These are phyloP conservation scores for Podospora bellae-mahoneyi DNA, from an alignment of 495 filamentous ascomycete genomes.

Conservation along the genomic window DNA sequence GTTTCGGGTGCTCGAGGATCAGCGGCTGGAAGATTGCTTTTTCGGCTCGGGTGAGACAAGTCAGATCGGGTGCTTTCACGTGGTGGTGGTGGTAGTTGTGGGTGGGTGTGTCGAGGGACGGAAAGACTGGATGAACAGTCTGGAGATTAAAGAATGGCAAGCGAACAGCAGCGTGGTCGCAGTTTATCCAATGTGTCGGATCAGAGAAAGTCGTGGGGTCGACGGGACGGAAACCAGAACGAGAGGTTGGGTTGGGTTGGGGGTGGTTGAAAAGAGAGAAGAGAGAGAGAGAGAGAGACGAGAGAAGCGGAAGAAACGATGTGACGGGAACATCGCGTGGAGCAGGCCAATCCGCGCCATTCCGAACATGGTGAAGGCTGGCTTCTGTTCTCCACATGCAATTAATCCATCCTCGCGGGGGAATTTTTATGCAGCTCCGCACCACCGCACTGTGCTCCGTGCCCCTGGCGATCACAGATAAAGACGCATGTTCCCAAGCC, in stretches of 20 bases:
- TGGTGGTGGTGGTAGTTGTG: neutral
- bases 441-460: neutral
- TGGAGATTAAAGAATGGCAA: slow-evolving; percentile 4
- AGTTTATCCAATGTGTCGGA: slow-evolving; percentile 3
- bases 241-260: slow-evolving; percentile 8
- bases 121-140: neutral
- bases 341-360: neutral
- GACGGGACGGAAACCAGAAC: neutral
- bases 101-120: neutral
- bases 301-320: slow-evolving; percentile 11
- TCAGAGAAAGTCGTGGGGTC: slow-evolving; percentile 12
- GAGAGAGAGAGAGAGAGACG: neutral
- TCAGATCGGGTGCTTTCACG: neutral
- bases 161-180: neutral
- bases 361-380: neutral
- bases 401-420: neutral
- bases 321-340: slow-evolving; percentile 10
- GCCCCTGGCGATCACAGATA: slow-evolving; percentile 21
- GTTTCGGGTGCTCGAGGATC: slow-evolving; percentile 1
- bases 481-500: neutral
- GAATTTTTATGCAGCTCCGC: neutral
- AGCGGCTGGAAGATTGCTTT: neutral
- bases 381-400: neutral
- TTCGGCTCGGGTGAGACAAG: slow-evolving; percentile 1
- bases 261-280: slow-evolving; percentile 1